phyloP scores from a whole-genome alignment of 2,329 filamentous ascomycete species.

The Chaetothyriales sp. region DNA sequence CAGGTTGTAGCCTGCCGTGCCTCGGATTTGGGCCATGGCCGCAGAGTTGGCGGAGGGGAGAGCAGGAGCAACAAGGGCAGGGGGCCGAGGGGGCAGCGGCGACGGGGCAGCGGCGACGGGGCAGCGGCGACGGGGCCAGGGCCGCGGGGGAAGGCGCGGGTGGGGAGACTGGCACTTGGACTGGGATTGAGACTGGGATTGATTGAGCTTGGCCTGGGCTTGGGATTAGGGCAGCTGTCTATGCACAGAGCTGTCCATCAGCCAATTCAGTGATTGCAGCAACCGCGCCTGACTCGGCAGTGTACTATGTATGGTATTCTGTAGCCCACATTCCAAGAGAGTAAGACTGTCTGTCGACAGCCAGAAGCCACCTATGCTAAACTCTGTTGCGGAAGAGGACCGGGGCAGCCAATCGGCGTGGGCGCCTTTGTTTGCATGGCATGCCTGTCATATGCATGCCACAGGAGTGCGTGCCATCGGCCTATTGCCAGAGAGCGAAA shows the following conservation, averaged over 20 bases:
- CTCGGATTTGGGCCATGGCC: constrained; percentile 42
- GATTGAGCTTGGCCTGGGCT: neutral
- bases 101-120: no score
- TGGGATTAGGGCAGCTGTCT: neutral
- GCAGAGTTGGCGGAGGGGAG: constrained; percentile 21
- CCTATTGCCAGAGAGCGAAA: no score
- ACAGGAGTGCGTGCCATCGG: neutral
- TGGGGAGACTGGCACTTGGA: neutral
- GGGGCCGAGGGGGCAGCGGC: neutral
- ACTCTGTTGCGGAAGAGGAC: neutral
- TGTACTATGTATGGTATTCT: neutral
- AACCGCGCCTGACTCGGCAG: neutral
- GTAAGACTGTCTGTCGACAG: neutral
- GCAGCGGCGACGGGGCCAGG: no score
- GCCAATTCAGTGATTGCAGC: neutral
- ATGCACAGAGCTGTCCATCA: neutral
- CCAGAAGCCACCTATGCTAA: neutral
- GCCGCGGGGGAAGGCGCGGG: no score
- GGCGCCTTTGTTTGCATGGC: neutral
- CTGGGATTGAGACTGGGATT: no score
- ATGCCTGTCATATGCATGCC: neutral
- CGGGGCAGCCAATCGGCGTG: neutral
- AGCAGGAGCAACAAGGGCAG: neutral
- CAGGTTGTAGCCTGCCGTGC: constrained; percentile 70
- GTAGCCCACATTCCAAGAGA: neutral